Base-by-base conservation (phyloP, 371 early-diverging fungal species). In the Apophysomyces elegans region DNA sequence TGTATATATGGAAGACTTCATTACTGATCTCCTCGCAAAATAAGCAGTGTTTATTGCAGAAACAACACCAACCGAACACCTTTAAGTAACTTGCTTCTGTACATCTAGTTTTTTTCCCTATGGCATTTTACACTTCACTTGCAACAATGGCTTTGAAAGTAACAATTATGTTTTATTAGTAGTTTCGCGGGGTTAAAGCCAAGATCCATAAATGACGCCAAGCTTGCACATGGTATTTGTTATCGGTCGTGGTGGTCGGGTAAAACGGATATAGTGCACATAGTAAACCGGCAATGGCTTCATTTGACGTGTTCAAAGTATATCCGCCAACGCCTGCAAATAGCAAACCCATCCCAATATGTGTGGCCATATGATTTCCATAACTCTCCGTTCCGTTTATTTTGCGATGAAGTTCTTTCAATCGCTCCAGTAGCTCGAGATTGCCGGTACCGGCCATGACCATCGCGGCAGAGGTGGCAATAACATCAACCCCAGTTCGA, bases 171-270 rank as follows among this genome's bases (percentile, higher is more conserved):
- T 26, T 26, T 26, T 26, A 26, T 26, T 26, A 26, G 32, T 26
- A 26, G 2, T 21, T n/a, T 50, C 96, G 81, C 9, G 84, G 79
- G 61, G 93, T 91, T 0, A 91, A 78, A 11, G 95, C 95, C 43
- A 96, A 68, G 0, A 87, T 88, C 97, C 97, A 97, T 37, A 97
- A 66, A 77, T 95, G 95, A 26, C 97, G 79, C 72, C 94, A 88
- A 0, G 89, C 88, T 70, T 96, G 96, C 41, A 93, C 62, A 70
- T 95, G 94, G 21, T 85, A 84, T 37, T 84, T 74, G 66, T 96
- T 94, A 71, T 95, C 95, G 8, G 69, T 70, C 0, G 86, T 77
- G 3, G 74, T 69, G n/a, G 70, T 77, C 0, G 94, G 93, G 35
- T 86, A 92, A n/a, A 88, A 81, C 11, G 96, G 96, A 69, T 89